Evolutionary conservation across 2,329 filamentous ascomycete species (phyloP).

Genomic region (Graphium sp.): DNA sequence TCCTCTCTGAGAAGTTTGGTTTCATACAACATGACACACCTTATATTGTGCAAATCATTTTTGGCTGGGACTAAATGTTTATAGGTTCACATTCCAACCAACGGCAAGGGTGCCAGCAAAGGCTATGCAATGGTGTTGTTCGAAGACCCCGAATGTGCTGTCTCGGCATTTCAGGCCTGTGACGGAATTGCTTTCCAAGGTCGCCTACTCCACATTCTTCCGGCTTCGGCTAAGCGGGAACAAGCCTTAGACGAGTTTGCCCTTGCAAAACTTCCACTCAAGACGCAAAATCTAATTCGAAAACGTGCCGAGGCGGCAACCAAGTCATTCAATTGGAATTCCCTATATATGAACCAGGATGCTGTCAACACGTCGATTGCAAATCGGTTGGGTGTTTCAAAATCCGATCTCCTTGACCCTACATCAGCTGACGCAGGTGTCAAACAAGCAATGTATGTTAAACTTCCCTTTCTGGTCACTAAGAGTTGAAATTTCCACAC

Average conservation of each 20-base stretch:
- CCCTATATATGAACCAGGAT: slow-evolving; percentile 97
- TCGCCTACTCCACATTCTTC: slow-evolving; percentile 77
- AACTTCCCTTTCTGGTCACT: too few species aligned
- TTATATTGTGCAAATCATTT: too few species aligned
- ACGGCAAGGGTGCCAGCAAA: slow-evolving; percentile 59
- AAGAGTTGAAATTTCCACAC: too few species aligned
- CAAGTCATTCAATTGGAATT: slow-evolving; percentile 89
- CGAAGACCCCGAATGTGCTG: slow-evolving; percentile 51
- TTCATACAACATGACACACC: too few species aligned
- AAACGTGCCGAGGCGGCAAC: slow-evolving; percentile 67
- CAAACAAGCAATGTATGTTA: slow-evolving; percentile 94
- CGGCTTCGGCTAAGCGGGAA: slow-evolving; percentile 67
- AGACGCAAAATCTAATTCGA: slow-evolving; percentile 84
- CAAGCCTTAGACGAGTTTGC: slow-evolving; percentile 74
- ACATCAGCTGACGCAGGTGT: slow-evolving; percentile 87
- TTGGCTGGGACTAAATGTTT: slow-evolving; percentile 9
- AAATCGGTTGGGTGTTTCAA: slow-evolving; percentile 71
- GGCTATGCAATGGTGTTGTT: slow-evolving; percentile 84
- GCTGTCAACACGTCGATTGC: slow-evolving; percentile 85
- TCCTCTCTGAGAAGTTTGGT: not conserved
- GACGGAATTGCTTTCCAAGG: slow-evolving; percentile 87
- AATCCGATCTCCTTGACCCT: slow-evolving; percentile 86
- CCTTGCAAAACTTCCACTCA: slow-evolving; percentile 79
- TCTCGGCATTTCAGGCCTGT: slow-evolving; percentile 60
- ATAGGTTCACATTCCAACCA: slow-evolving; percentile 75